Evolutionary conservation across 2,329 filamentous ascomycete species (phyloP).

Genomic region (Furcasterigmium sp.): DNA sequence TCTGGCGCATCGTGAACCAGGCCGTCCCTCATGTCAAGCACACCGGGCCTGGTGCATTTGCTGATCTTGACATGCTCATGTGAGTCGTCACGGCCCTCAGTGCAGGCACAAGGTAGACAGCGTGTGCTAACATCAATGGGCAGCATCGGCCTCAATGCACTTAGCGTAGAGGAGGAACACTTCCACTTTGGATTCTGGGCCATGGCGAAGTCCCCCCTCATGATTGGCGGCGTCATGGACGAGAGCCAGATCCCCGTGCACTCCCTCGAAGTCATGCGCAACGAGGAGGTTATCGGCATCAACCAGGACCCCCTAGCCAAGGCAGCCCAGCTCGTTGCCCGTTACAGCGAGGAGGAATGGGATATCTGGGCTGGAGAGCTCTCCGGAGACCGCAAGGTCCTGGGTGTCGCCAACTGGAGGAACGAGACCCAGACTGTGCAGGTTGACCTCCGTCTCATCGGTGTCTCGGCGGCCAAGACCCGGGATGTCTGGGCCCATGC

Average conservation of each 20-base stretch:
- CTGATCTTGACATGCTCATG: constrained; percentile 49
- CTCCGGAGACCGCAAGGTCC: constrained; percentile 33
- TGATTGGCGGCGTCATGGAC: constrained; percentile 39
- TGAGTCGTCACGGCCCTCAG: constrained; percentile 15
- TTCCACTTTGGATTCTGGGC: constrained; percentile 50
- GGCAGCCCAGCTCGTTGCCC: constrained; percentile 42
- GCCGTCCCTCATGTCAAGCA: constrained; percentile 39
- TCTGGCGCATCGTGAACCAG: constrained; percentile 48
- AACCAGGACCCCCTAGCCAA: constrained; percentile 51
- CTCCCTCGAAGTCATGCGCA: constrained; percentile 38
- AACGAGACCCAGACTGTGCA: constrained; percentile 34
- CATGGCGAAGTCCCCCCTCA: constrained; percentile 44
- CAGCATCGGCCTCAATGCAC: constrained; percentile 39
- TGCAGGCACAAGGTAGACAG: no score
- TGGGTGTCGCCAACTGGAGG: constrained; percentile 45
- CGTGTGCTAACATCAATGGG: background rate
- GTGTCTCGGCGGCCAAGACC: constrained; percentile 30
- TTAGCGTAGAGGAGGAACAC: constrained; percentile 40
- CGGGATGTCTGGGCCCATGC: constrained; percentile 33
- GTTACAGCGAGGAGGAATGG: constrained; percentile 42
- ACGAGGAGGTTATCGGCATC: constrained; percentile 49
- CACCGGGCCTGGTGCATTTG: constrained; percentile 39
- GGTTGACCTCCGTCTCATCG: constrained; percentile 32
- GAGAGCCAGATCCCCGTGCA: constrained; percentile 26
- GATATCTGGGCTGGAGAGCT: constrained; percentile 47